A percentile compares a stretch with the other conserved stretches of the same genome.
These are phyloP conservation scores for Excoecaria cochinchinensis DNA, from an alignment of 345 rosid species.

Conservation along the genomic window DNA sequence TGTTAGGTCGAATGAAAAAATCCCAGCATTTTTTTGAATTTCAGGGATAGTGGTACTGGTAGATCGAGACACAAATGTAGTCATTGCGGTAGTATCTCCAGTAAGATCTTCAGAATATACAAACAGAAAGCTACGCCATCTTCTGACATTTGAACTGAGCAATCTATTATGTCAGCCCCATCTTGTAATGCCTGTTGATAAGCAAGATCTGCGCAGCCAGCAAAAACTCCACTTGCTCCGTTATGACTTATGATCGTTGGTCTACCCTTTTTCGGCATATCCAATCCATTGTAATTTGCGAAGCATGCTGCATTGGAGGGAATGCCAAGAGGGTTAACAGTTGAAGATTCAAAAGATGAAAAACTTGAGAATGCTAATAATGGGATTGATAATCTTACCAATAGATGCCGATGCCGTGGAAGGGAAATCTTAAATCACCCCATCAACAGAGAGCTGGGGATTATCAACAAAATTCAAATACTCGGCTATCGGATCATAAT, in stretches of 20 bases:
- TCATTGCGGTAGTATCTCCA: slow-evolving; percentile 53
- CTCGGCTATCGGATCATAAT: slow-evolving; percentile 69
- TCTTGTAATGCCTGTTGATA: slow-evolving; percentile 73
- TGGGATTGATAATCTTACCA: slow-evolving; percentile 37
- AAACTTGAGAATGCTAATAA: not conserved
- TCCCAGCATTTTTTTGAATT: slow-evolving; percentile 55
- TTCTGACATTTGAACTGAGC: slow-evolving; percentile 80
- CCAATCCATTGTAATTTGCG: slow-evolving; percentile 31
- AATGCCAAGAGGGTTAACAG: slow-evolving; percentile 7
- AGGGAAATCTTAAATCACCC: slow-evolving; percentile 79
- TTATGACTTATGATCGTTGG: slow-evolving; percentile 65
- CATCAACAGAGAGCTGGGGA: slow-evolving; percentile 66
- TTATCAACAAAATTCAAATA: slow-evolving; percentile 62
- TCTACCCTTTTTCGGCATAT: slow-evolving; percentile 36
- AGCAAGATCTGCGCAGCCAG: slow-evolving; percentile 82
- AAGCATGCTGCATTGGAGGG: slow-evolving; percentile 59
- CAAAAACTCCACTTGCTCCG: slow-evolving; percentile 83
- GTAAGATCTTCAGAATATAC: slow-evolving; percentile 56
- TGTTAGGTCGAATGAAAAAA: slow-evolving; percentile 83
- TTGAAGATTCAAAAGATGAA: not conserved
- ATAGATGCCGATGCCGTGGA: slow-evolving; percentile 69
- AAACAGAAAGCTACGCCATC: slow-evolving; percentile 83
- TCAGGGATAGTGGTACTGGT: slow-evolving; percentile 51
- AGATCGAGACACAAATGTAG: slow-evolving; percentile 52
- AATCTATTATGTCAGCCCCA: slow-evolving; percentile 79